Conservation (phyloP, 202 grass and related monocot genomes). For the Elaeis oleifera region DNA sequence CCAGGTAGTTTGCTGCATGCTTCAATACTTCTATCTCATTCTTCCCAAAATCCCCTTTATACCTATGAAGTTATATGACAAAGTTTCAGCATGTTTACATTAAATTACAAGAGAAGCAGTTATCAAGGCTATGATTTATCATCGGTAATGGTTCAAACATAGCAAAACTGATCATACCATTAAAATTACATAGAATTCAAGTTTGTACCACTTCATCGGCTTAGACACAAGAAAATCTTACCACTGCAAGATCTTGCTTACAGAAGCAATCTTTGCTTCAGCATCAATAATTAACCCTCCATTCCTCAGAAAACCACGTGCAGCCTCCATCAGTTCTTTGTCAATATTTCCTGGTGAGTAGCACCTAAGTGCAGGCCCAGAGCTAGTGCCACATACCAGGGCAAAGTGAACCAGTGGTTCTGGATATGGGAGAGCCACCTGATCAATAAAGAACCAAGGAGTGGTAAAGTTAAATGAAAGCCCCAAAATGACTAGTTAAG, state of each 20-base stretch:
- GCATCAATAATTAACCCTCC: conserved; percentile 65
- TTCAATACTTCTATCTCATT: conserved; percentile 78
- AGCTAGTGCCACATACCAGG: conserved; percentile 83
- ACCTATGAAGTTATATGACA: conserved; percentile 28
- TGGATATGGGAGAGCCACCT: conserved; percentile 70
- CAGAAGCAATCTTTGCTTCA: conserved; percentile 56
- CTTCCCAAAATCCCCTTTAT: conserved; percentile 81
- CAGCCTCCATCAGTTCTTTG: conserved; percentile 83
- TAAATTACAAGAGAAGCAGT: too few species aligned
- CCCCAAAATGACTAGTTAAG: too few species aligned
- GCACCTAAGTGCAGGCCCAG: conserved; percentile 68
- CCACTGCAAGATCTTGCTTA: conserved; percentile 79
- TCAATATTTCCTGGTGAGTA: conserved; percentile 93
- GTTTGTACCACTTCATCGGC: too few species aligned
- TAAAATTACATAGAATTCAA: too few species aligned
- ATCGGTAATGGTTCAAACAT: too few species aligned
- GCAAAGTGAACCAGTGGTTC: conserved; percentile 97
- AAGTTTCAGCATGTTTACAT: too few species aligned
- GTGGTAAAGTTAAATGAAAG: neutral
- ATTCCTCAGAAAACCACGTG: conserved; percentile 65
- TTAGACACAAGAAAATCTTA: conserved; percentile 19
- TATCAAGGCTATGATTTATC: too few species aligned
- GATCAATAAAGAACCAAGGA: conserved; percentile 23
- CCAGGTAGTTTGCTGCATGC: conserved; percentile 85
- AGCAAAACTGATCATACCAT: too few species aligned